Evolutionary conservation across 2,329 filamentous ascomycete species (phyloP).

Genomic region (Cryphonectria carpinicola): DNA sequence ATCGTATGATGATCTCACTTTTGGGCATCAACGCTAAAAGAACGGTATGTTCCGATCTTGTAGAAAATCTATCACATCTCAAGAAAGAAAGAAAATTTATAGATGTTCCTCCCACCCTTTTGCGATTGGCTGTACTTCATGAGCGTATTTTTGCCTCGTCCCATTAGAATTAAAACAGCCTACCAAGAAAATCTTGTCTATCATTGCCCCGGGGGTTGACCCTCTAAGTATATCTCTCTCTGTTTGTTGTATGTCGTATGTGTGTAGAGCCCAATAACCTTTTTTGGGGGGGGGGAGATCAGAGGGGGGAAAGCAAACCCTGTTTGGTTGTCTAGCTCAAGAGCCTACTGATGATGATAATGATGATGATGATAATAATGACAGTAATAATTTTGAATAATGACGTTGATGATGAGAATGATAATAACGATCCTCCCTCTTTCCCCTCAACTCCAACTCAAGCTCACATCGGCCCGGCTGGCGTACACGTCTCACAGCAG

Average conservation of each 20-base stretch:
- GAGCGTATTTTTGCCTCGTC: background rate
- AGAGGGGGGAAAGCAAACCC: background rate
- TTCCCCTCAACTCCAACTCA: background rate
- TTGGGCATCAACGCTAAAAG: conserved; percentile 10
- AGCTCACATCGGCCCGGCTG: conserved; percentile 37
- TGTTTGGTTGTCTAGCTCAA: background rate
- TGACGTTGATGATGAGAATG: background rate
- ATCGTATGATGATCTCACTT: conserved; percentile 4
- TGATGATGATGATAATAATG: background rate
- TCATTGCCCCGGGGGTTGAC: no score
- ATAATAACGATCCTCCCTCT: background rate
- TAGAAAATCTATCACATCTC: background rate
- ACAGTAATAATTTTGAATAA: background rate
- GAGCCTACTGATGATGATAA: background rate
- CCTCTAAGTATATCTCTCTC: background rate
- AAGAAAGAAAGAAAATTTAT: background rate
- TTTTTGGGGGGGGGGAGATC: background rate
- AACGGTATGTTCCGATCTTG: background rate
- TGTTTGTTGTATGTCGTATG: no score
- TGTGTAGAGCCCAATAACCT: background rate
- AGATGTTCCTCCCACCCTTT: background rate
- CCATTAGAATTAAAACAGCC: no score
- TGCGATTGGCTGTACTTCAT: background rate
- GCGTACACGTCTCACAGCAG: conserved; percentile 55
- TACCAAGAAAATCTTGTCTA: no score